Conservation (phyloP, 257 asterid genomes). For the Leonotis leonurus region DNA sequence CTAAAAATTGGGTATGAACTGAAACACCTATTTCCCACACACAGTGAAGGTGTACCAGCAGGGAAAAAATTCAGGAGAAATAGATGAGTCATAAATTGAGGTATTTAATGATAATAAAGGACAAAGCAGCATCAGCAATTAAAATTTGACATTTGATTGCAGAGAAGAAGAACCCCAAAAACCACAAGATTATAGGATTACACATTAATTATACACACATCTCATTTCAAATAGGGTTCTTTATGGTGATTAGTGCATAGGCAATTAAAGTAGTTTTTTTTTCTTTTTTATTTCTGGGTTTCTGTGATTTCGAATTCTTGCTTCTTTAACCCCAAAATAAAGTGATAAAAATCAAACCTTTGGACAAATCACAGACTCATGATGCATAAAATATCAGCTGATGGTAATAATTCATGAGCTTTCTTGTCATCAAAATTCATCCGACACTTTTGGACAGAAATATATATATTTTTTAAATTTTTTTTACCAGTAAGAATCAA, state of each 20-base stretch:
- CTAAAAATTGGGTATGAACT: too few relatives aligned
- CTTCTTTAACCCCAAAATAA: neutral
- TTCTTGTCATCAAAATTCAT: slow-evolving; percentile 13
- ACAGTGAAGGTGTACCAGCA: too few relatives aligned
- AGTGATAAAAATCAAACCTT: neutral
- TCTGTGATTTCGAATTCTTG: slow-evolving; percentile 14
- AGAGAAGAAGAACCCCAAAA: slow-evolving; percentile 29
- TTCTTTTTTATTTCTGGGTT: slow-evolving; percentile 11
- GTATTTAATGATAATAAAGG: slow-evolving; percentile 19
- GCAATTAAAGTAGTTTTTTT: neutral
- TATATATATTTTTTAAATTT: neutral
- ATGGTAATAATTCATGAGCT: neutral
- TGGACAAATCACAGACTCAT: neutral
- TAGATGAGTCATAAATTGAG: slow-evolving; percentile 13
- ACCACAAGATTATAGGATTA: slow-evolving; percentile 17
- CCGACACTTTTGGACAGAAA: neutral
- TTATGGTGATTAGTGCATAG: too few relatives aligned
- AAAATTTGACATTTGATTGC: neutral
- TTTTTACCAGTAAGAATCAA: slow-evolving; percentile 9
- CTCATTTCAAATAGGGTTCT: too few relatives aligned
- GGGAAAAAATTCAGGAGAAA: slow-evolving; percentile 13
- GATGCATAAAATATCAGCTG: slow-evolving; percentile 28
- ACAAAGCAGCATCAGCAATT: neutral
- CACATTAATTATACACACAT: neutral
- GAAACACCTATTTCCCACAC: too few relatives aligned